Base-by-base conservation (phyloP, 495 filamentous ascomycete species). In the Podospora sp. region DNA sequence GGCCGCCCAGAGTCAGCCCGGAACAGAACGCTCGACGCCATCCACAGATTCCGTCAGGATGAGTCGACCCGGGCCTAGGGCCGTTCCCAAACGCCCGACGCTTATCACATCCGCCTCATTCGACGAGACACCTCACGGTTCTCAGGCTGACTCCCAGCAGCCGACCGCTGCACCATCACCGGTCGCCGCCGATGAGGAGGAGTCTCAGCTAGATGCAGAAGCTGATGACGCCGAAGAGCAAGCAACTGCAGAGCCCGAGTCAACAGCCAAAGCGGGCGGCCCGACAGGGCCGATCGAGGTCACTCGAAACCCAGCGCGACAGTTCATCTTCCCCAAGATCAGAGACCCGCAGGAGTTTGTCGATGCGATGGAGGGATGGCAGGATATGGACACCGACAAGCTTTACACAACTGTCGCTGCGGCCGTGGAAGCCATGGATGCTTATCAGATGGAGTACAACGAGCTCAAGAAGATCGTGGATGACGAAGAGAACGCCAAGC, bases 381-480 rank as follows among this genome's bases (percentile, higher is more conserved):
- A 80, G 56, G 73, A 76, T 1, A 71, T 82, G 58, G 67, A 77
- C 11, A 75, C 63, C 0, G 83, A 83, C 22, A 83, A 84, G 53
- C 81, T 92, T 0, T 87, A 88, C 62, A 73, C 75, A 6, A 77
- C 83, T 16, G 79, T 86, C 4, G 79, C 84, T 33, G 84, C 86
- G 59, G 81, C 82, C 2, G 83, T 82, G 14, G 73, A 80, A 55
- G 82, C 83, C 4, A 69, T 94, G 62, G 77, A 79, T 50, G 76
- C 78, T 6, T 89, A 87, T 80, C 88, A 93, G 73, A 80, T 87
- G 20, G 88, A 93, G 69, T 91, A 83, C 70, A 71, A 86, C 14
- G 81, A 81, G 18, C 82, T 93, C 6, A 83, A 88, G 63, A 83
- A 84, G 62, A 78, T 87, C 40, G 77, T 84, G 21, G 84, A 85